phyloP scores from a whole-genome alignment of 345 rosid species.

The Psidium friedrichsthalianum region DNA sequence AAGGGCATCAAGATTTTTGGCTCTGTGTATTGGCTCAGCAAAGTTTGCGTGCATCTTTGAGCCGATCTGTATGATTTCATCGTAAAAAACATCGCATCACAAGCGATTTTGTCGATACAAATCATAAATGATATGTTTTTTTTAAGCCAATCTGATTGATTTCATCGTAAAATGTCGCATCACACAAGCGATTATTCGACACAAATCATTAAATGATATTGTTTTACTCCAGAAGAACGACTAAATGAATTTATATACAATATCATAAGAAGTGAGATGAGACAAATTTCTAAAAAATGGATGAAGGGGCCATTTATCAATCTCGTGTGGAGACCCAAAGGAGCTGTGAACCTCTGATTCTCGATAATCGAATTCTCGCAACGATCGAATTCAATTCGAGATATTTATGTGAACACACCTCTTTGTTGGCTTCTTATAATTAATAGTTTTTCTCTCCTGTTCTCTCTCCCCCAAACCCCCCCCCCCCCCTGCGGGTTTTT shows the following conservation, averaged over 20 bases:
- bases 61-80: too few relatives aligned
- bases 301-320: accelerated
- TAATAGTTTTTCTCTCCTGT: not conserved
- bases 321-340: not conserved
- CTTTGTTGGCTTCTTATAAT: not conserved
- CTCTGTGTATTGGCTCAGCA: not conserved
- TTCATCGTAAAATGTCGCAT: not conserved
- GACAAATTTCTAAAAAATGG: not conserved
- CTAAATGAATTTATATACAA: not conserved
- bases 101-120: too few relatives aligned
- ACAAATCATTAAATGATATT: too few relatives aligned
- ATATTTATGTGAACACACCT: not conserved
- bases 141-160: too few relatives aligned
- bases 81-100: not conserved
- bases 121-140: too few relatives aligned
- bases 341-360: not conserved
- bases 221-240: too few relatives aligned
- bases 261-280: not conserved
- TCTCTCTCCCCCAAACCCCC: not conserved
- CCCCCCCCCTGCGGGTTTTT: not conserved
- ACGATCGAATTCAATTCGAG: not conserved
- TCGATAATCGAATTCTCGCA: not conserved
- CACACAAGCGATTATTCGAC: not conserved
- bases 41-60: not conserved
- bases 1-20: not conserved